phyloP scores from a whole-genome alignment of 2,329 filamentous ascomycete genomes.

The Penicillium italicum region DNA sequence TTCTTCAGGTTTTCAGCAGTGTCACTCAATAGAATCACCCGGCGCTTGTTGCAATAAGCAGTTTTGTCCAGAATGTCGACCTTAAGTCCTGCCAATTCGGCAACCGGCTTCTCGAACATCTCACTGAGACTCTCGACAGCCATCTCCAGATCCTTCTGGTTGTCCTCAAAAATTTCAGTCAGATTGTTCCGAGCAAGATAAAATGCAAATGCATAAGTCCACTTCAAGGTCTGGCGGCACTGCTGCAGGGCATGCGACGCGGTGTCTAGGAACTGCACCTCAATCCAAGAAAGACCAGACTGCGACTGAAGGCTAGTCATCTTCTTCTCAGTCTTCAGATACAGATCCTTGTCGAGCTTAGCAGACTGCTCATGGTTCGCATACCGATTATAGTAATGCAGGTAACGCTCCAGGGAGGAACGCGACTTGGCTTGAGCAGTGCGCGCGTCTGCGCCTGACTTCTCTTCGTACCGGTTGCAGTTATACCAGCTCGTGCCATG shows the following conservation, averaged over 20 bases:
- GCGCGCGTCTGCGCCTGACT: constrained; percentile 83
- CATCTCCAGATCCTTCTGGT: constrained; percentile 96
- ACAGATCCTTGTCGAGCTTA: constrained; percentile 93
- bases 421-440: constrained; percentile 89
- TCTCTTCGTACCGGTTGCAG: constrained; percentile 96
- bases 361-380: constrained; percentile 98
- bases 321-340: constrained; percentile 95
- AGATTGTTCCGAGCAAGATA: constrained; percentile 95
- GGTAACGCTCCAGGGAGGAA: constrained; percentile 87
- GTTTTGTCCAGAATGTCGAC: constrained; percentile 99
- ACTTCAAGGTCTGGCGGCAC: constrained; percentile 97
- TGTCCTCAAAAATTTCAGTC: constrained; percentile 97
- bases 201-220: constrained; percentile 98
- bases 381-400: constrained; percentile 99
- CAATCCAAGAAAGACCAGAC: constrained; percentile 97
- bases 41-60: constrained; percentile 87
- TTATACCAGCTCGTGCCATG: constrained; percentile 99
- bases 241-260: constrained; percentile 92
- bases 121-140: constrained; percentile 95
- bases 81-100: constrained; percentile 79
- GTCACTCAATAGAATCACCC: constrained; percentile 84
- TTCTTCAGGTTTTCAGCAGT: constrained; percentile 89
- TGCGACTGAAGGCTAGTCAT: constrained; percentile 94
- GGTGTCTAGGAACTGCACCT: constrained; percentile 93
- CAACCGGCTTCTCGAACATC: constrained; percentile 98